These are phyloP conservation scores for Globisporangium uncinulatum DNA, from an alignment of 352 stramenopile genomes.

Conservation along the genomic window DNA sequence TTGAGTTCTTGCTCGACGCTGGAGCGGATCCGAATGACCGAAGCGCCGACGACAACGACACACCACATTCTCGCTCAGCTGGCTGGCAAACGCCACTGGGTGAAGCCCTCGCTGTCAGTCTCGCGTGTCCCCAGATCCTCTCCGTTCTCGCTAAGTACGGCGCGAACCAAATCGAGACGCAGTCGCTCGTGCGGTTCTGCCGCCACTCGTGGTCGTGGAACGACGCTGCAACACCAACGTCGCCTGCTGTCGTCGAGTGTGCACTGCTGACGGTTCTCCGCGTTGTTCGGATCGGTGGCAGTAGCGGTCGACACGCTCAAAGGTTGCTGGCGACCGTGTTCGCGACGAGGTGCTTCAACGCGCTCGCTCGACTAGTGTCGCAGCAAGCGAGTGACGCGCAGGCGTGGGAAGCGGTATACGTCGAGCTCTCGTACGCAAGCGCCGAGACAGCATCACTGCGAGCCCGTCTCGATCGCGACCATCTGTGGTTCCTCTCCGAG, in stretches of 20 bases:
- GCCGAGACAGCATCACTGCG: neutral
- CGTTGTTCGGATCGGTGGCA: neutral
- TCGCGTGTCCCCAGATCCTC: conserved; percentile 12
- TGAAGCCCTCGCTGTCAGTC: conserved; percentile 20
- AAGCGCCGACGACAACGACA: neutral
- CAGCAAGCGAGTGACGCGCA: neutral
- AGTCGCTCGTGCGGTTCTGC: conserved; percentile 15
- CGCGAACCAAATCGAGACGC: conserved; percentile 9
- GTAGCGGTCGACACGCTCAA: neutral
- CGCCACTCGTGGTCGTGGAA: neutral
- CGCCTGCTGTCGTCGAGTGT: neutral
- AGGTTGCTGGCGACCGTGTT: conserved; percentile 7
- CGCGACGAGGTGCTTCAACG: conserved; percentile 4
- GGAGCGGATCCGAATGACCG: conserved; percentile 19
- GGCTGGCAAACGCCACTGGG: conserved; percentile 4
- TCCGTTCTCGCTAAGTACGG: conserved; percentile 21
- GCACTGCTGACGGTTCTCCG: neutral
- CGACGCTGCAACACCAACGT: neutral
- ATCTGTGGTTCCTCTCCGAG: conserved; percentile 21
- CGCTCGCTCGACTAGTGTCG: neutral
- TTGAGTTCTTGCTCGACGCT: conserved; percentile 21
- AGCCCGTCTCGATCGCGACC: conserved; percentile 16
- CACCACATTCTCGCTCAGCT: too few relatives aligned
- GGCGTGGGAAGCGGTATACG: neutral
- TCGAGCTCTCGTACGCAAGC: neutral